These are phyloP conservation scores for Solanum habrochaites DNA, from an alignment of 257 asterid genomes.

Conservation along the genomic window DNA sequence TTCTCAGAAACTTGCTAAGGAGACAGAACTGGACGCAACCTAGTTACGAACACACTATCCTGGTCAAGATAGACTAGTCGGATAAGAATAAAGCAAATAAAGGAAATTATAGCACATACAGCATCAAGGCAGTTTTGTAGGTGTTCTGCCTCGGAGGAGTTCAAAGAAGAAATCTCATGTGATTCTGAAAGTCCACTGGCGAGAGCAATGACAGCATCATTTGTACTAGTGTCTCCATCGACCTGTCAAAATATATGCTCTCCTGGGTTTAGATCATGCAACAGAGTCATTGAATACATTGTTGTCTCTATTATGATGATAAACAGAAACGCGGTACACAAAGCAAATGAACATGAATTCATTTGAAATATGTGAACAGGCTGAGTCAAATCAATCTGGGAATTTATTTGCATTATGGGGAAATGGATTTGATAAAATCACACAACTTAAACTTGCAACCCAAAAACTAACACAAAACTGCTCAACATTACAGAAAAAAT, in stretches of 20 bases:
- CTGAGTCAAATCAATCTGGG: background rate
- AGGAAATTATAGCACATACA: conserved; percentile 31
- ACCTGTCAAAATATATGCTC: conserved; percentile 46
- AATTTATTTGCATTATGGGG: background rate
- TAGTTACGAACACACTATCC: background rate
- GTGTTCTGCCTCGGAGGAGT: conserved; percentile 59
- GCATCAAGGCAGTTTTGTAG: conserved; percentile 91
- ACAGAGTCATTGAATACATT: background rate
- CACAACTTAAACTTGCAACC: background rate
- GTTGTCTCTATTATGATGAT: background rate
- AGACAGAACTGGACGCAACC: background rate
- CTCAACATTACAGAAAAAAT: background rate
- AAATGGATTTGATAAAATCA: background rate
- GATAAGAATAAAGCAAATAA: background rate
- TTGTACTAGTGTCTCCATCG: conserved; percentile 94
- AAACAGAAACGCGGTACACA: background rate
- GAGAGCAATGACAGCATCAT: conserved; percentile 93
- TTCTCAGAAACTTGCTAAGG: background rate
- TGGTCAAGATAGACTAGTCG: background rate
- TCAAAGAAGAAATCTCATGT: conserved; percentile 53
- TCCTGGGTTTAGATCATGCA: background rate
- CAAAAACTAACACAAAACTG: background rate
- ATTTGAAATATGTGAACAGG: background rate
- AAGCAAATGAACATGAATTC: background rate
- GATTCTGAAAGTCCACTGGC: conserved; percentile 98